Evolutionary conservation across 2,329 filamentous ascomycete genomes (phyloP).

Genomic region (Colletotrichum magnum): DNA sequence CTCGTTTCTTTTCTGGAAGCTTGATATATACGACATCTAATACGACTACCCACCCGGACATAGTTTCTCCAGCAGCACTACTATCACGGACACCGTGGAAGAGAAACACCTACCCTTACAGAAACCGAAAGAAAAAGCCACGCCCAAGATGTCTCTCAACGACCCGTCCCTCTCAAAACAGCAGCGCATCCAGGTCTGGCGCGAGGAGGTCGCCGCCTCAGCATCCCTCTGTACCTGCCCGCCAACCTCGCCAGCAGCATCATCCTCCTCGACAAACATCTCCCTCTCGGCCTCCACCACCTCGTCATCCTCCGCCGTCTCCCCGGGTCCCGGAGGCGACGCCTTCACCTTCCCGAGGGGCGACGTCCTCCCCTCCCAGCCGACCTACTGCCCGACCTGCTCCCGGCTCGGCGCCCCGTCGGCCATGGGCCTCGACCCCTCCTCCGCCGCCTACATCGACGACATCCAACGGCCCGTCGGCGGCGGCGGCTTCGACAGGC

Average conservation of each 20-base stretch:
- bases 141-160: constrained; percentile 23
- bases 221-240: constrained; percentile 52
- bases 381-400: constrained; percentile 35
- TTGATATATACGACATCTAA: neutral
- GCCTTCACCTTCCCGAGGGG: constrained; percentile 40
- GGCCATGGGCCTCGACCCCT: constrained; percentile 35
- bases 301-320: constrained; percentile 38
- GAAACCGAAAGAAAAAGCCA: neutral
- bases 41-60: neutral
- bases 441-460: constrained; percentile 23
- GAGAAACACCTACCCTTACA: neutral
- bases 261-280: constrained; percentile 42
- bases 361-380: constrained; percentile 36
- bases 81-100: neutral
- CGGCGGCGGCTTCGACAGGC: constrained; percentile 11
- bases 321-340: constrained; percentile 26
- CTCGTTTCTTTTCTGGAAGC: constrained; percentile 20
- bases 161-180: constrained; percentile 25
- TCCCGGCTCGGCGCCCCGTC: constrained; percentile 37
- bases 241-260: constrained; percentile 47
- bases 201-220: constrained; percentile 60
- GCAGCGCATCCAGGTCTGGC: constrained; percentile 64
- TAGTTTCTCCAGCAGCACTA: neutral
- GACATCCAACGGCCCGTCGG: constrained; percentile 5
- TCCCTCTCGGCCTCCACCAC: constrained; percentile 43